These are phyloP conservation scores for Gyromitra esculenta DNA, from an alignment of 2,329 filamentous ascomycete species.

Conservation along the genomic window DNA sequence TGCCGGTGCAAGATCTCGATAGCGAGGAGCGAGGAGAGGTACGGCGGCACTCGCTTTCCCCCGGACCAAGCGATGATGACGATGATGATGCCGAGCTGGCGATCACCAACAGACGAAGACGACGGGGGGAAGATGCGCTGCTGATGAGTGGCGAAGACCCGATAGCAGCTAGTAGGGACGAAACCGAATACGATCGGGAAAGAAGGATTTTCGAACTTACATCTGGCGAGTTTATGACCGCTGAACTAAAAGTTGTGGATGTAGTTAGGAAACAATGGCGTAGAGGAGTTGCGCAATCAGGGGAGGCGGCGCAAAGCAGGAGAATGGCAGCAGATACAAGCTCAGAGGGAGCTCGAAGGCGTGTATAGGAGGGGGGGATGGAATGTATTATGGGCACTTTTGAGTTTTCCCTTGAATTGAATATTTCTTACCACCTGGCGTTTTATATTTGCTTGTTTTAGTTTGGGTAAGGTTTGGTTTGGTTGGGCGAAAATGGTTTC, in stretches of 20 bases:
- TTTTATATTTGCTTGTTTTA: slow-evolving; percentile 10
- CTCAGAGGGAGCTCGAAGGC: slow-evolving; percentile 26
- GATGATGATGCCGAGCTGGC: not conserved
- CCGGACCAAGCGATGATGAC: slow-evolving; percentile 6
- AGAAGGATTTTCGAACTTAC: slow-evolving; percentile 50
- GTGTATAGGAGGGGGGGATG: slow-evolving; percentile 21
- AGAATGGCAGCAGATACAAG: slow-evolving; percentile 37
- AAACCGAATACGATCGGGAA: slow-evolving; percentile 26
- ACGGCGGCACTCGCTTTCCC: slow-evolving; percentile 54
- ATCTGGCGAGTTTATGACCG: slow-evolving; percentile 56
- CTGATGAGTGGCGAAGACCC: slow-evolving; percentile 28
- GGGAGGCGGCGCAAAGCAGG: slow-evolving; percentile 23
- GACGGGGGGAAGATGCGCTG: slow-evolving; percentile 9
- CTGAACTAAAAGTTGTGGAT: slow-evolving; percentile 54
- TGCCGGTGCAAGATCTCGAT: slow-evolving; percentile 65
- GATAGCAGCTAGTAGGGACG: slow-evolving; percentile 14
- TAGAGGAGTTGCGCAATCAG: slow-evolving; percentile 24
- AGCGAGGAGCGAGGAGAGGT: slow-evolving; percentile 67
- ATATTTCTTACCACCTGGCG: slow-evolving; percentile 29
- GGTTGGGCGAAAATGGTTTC: slow-evolving; percentile 13
- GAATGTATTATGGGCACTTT: not conserved
- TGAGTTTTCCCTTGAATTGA: not conserved
- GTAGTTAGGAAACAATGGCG: slow-evolving; percentile 56
- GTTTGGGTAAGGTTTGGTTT: not conserved
- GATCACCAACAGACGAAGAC: slow-evolving; percentile 20